Evolutionary conservation across 306 rosid species (phyloP).

Genomic region (Cucumis melo): DNA sequence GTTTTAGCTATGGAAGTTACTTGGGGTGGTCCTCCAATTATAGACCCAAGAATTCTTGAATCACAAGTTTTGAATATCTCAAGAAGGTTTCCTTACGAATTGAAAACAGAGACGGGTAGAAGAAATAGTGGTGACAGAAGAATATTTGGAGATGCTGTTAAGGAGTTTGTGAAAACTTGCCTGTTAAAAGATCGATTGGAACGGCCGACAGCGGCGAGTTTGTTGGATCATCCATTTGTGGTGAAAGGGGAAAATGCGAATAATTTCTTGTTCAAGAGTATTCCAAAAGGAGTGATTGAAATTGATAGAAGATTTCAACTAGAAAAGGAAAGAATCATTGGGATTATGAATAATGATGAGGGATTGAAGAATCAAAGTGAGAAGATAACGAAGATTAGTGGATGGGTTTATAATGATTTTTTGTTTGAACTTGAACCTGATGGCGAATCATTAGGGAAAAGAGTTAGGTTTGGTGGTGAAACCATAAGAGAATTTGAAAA

Average conservation of each 20-base stretch:
- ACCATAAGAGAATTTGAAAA: too few relatives aligned
- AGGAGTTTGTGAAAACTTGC: conserved; percentile 47
- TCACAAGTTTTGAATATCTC: conserved; percentile 35
- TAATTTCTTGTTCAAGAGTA: conserved; percentile 27
- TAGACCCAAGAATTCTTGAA: conserved; percentile 30
- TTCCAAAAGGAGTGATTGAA: conserved; percentile 26
- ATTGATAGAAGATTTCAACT: conserved; percentile 36
- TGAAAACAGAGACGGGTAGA: conserved; percentile 11
- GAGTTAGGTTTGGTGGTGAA: conserved; percentile 20
- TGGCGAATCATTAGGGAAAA: background rate
- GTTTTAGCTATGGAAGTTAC: conserved; percentile 44
- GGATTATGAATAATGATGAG: background rate
- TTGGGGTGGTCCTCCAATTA: conserved; percentile 49
- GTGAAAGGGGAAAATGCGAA: conserved; percentile 18
- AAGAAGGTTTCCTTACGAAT: conserved; percentile 23
- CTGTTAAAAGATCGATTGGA: conserved; percentile 35
- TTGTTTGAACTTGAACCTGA: conserved; percentile 32
- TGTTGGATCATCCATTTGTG: conserved; percentile 36
- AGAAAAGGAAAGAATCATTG: background rate
- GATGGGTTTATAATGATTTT: conserved; percentile 54
- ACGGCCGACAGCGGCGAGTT: conserved; percentile 32
- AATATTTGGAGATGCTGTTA: conserved; percentile 31
- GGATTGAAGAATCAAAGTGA: background rate
- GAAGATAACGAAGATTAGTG: conserved; percentile 23
- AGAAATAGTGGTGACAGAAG: background rate